Base-by-base conservation (phyloP, 257 asterid genomes). In the Jasminum sambac region DNA sequence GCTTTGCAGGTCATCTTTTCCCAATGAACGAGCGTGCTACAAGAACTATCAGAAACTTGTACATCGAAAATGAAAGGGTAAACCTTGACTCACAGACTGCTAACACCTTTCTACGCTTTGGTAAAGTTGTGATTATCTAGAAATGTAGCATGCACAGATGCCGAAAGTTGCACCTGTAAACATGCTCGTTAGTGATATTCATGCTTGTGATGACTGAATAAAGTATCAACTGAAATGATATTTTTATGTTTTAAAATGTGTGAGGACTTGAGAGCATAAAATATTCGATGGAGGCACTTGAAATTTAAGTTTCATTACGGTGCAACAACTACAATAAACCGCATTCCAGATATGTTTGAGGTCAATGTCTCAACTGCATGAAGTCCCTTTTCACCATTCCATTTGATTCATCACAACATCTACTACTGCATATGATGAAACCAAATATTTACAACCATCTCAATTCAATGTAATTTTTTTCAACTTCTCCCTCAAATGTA, bases 21-120 rank as follows among this genome's bases (percentile, higher is more conserved):
- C 97, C 99, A 19, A 0, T 89, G 86, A 91, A 91, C 79, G 99
- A 91, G 82, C 96, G 99, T 41, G 97, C 99, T 24, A 74, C 91
- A 64, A 89, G 97, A 85, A 91, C 97, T 63, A 87, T 91, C 80
- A 84, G 86, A 81, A 91, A 91, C 76, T 84, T 94, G 72, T 91
- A 89, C 71, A 80, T 85, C 26, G 97, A 91, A 79, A 94, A 91
- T 77, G 99, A 94, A 91, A 86, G 99, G 96, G 99, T 94, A 85
- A 83, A 59, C 63, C 68, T 10, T 62, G 46, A 67, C 48, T 55
- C 70, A 17, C 1, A 10, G 34, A 62, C 69, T 76, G 43, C 64
- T 76, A 34, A 46, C 30, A 38, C 72, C 62, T 73, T 66, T 75
- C 21, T 68, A 11, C 67, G 40, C 46, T 8, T 68, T 63, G 42